Conservation (phyloP, 805 yeast species). For the Pichia membranifaciens region DNA sequence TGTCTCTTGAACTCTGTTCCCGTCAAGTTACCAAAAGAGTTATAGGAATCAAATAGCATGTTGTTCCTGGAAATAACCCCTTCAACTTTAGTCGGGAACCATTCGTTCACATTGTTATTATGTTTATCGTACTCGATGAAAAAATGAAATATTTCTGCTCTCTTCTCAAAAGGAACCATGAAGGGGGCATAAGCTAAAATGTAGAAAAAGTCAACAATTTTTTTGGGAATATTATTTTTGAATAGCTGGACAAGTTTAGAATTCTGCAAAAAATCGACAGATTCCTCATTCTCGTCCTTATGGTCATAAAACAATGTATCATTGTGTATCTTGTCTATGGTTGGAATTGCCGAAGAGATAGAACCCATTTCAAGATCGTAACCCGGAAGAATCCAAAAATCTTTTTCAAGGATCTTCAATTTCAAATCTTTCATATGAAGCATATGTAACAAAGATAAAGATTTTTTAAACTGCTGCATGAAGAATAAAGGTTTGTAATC, state of each 20-base stretch:
- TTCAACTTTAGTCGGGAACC: constrained; percentile 23
- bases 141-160: constrained; percentile 68
- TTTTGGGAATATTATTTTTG: constrained; percentile 16
- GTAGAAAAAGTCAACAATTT: constrained; percentile 36
- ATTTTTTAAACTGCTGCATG: constrained; percentile 1
- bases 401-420: constrained; percentile 41
- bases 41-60: constrained; percentile 70
- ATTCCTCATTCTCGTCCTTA: background rate
- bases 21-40: constrained; percentile 41
- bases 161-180: constrained; percentile 64
- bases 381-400: constrained; percentile 47
- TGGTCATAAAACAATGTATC: constrained; percentile 10
- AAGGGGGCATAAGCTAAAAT: constrained; percentile 66
- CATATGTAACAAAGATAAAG: constrained; percentile 45
- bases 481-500: background rate
- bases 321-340: constrained; percentile 17
- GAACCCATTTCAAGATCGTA: constrained; percentile 15
- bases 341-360: constrained; percentile 19
- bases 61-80: constrained; percentile 65
- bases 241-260: constrained; percentile 6
- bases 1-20: constrained; percentile 55
- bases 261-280: constrained; percentile 1
- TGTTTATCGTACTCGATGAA: constrained; percentile 51
- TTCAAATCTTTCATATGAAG: constrained; percentile 63
- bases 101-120: constrained; percentile 19